Evolutionary conservation across 2,329 filamentous ascomycete genomes (phyloP).

Genomic region (Aureobasidium lini): DNA sequence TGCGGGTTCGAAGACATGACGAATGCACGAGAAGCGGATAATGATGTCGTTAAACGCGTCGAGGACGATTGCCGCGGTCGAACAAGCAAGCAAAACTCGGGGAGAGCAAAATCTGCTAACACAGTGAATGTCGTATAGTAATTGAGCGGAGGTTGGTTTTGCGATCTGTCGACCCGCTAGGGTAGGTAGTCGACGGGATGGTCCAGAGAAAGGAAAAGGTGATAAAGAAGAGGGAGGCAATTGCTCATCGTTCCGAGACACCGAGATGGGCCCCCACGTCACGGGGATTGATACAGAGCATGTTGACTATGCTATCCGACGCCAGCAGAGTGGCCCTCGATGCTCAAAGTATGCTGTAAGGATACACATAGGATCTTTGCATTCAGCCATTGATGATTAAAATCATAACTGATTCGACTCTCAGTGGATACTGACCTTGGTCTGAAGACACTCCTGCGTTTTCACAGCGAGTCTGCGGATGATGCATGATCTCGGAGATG

Average conservation of each 20-base stretch:
- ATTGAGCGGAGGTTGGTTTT: not conserved
- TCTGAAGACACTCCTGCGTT: too few relatives aligned
- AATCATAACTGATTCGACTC: too few relatives aligned
- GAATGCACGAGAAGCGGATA: not conserved
- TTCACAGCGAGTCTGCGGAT: too few relatives aligned
- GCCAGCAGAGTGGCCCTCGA: not conserved
- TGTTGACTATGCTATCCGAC: not conserved
- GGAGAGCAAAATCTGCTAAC: not conserved
- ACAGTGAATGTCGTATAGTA: not conserved
- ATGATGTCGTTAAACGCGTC: constrained; percentile 14
- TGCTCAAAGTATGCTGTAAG: too few relatives aligned
- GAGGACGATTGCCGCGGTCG: not conserved
- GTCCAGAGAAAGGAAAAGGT: constrained; percentile 10
- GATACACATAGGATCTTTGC: too few relatives aligned
- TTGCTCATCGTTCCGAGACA: constrained; percentile 9
- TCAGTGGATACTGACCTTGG: too few relatives aligned
- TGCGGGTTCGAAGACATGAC: constrained; percentile 40
- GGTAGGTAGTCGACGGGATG: constrained; percentile 16
- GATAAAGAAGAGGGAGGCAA: constrained; percentile 10
- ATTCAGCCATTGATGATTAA: too few relatives aligned
- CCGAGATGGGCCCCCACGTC: constrained; percentile 1
- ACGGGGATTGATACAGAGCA: not conserved
- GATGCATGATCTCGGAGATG: too few relatives aligned
- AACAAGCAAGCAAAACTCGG: constrained; percentile 11
- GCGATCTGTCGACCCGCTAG: constrained; percentile 14